phyloP scores from a whole-genome alignment of 2,329 filamentous ascomycete genomes.

The Gnomoniopsis smithogilvyi region DNA sequence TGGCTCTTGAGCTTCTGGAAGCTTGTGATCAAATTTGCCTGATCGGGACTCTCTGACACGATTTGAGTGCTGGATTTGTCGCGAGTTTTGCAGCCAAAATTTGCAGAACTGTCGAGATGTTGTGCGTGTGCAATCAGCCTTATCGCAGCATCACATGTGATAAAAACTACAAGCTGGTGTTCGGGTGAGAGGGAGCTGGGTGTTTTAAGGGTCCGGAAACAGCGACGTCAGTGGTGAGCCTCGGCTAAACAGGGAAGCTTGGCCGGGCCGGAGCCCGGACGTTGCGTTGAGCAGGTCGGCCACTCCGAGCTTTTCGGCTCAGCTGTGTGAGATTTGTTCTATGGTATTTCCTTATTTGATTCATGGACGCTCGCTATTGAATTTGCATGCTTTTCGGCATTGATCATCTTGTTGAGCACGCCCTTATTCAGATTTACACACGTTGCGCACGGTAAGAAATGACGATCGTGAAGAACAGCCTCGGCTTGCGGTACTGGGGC shows the following conservation, averaged over 20 bases:
- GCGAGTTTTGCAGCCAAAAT: not conserved
- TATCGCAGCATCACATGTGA: not conserved
- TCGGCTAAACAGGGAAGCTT: constrained; percentile 5
- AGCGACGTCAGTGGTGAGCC: constrained; percentile 13
- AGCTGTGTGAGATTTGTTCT: no score
- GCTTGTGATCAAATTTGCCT: not conserved
- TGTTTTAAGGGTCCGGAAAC: not conserved
- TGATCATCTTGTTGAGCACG: not conserved
- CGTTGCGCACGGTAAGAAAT: not conserved
- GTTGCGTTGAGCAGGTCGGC: not conserved
- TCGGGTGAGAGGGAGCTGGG: not conserved
- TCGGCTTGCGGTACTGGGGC: constrained; percentile 1
- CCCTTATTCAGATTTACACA: not conserved
- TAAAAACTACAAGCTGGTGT: no score
- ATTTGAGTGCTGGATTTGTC: not conserved
- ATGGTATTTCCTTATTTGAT: no score
- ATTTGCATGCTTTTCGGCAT: no score
- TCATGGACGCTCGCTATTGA: no score
- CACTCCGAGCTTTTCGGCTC: not conserved
- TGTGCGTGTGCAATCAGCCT: not conserved
- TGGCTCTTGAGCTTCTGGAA: not conserved
- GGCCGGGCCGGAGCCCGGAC: not conserved
- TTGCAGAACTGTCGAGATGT: not conserved
- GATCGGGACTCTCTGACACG: not conserved
- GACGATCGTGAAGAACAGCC: not conserved